phyloP scores from a whole-genome alignment of 2,329 filamentous ascomycete genomes.

The Pseudogymnoascus sp. region DNA sequence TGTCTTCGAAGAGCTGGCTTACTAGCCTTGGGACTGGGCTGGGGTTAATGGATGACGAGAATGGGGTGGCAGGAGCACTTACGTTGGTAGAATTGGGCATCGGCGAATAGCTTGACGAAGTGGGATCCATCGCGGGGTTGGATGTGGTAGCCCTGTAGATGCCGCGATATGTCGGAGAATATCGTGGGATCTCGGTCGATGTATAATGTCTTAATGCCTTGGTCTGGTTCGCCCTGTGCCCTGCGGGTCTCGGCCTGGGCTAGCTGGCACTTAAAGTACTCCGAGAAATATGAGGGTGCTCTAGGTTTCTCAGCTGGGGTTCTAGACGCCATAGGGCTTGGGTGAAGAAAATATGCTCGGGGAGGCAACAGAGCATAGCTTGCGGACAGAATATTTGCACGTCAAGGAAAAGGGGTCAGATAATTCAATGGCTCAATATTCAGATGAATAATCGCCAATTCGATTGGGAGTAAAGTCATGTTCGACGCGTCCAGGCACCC shows the following conservation, averaged over 20 bases:
- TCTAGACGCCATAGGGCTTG: background rate
- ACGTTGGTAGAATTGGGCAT: conserved; percentile 91
- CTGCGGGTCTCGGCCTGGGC: conserved; percentile 52
- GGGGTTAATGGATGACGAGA: background rate
- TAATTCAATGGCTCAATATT: background rate
- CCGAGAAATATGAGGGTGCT: conserved; percentile 95
- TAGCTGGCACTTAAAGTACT: conserved; percentile 83
- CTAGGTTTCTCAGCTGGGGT: conserved; percentile 40
- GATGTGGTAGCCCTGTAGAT: conserved; percentile 88
- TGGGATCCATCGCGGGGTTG: conserved; percentile 72
- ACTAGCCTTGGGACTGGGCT: conserved; percentile 74
- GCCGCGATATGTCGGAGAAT: conserved; percentile 80
- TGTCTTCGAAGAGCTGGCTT: conserved; percentile 82
- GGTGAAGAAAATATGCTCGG: background rate
- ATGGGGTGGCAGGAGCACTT: conserved; percentile 27
- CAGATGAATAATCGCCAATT: background rate
- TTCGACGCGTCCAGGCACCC: background rate
- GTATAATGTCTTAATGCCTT: conserved; percentile 67
- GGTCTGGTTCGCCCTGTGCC: conserved; percentile 30
- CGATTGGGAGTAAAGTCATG: background rate
- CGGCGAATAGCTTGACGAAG: conserved; percentile 87
- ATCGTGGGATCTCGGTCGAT: conserved; percentile 89
- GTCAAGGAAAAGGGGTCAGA: background rate
- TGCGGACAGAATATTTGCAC: background rate
- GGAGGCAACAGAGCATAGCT: background rate